Conservation (phyloP, 768 basidiomycete genomes). For the Podaxis pistillaris region DNA sequence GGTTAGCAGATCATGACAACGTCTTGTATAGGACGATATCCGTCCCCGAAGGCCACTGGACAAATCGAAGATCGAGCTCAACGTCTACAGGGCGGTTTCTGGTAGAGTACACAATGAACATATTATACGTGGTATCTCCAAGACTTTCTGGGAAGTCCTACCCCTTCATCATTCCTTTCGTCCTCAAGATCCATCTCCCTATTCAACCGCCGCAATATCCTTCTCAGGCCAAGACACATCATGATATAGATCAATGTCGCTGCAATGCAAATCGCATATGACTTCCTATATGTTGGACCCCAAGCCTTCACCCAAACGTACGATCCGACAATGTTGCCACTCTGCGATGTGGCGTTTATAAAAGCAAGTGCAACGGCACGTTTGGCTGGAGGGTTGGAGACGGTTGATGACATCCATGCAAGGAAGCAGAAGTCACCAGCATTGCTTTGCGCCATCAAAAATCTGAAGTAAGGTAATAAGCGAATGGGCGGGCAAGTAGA, state of each 20-base stretch:
- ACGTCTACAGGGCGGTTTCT: no score
- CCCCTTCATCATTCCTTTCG: conserved; percentile 26
- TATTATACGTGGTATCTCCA: conserved; percentile 12
- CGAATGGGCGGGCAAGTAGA: background rate
- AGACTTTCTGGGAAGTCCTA: conserved; percentile 28
- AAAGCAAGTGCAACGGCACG: conserved; percentile 84
- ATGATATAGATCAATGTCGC: conserved; percentile 48
- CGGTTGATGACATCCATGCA: conserved; percentile 49
- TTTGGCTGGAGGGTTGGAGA: conserved; percentile 72
- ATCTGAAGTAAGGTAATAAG: conserved; percentile 37
- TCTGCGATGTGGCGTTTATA: conserved; percentile 77
- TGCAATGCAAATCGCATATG: conserved; percentile 73
- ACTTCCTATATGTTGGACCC: conserved; percentile 69
- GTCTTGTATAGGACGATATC: no score
- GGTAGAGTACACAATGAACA: no score
- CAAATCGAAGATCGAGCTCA: no score
- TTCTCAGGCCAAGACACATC: conserved; percentile 48
- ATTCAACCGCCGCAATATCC: conserved; percentile 42
- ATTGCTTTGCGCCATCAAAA: conserved; percentile 76
- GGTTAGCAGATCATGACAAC: no score
- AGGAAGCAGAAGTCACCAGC: conserved; percentile 68
- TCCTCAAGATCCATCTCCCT: conserved; percentile 37
- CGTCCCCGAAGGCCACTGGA: no score
- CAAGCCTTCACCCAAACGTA: conserved; percentile 70
- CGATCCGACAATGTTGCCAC: conserved; percentile 84